Evolutionary conservation across 2,329 filamentous ascomycete genomes (phyloP).

Genomic region (Ophiobolus disseminans): DNA sequence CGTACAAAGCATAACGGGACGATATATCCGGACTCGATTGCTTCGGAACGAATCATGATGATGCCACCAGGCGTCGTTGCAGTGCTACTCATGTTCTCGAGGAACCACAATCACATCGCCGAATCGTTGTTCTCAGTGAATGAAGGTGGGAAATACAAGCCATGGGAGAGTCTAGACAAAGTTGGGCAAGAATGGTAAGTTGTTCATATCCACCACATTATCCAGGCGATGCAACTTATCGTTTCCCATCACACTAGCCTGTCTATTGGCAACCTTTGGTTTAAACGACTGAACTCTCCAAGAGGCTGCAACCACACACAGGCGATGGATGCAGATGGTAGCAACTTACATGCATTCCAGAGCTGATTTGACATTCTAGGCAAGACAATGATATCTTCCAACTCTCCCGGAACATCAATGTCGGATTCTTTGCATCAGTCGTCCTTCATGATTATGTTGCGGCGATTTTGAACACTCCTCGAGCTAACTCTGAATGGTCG

Average conservation of each 20-base stretch:
- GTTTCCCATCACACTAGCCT: too few species aligned
- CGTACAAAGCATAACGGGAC: constrained; percentile 70
- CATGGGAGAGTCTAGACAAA: constrained; percentile 67
- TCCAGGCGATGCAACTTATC: too few species aligned
- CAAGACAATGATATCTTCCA: constrained; percentile 44
- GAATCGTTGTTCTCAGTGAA: constrained; percentile 81
- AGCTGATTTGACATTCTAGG: constrained; percentile 10
- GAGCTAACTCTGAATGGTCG: constrained; percentile 77
- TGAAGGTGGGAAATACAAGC: constrained; percentile 76
- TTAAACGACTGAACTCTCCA: too few species aligned
- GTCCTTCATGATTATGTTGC: constrained; percentile 80
- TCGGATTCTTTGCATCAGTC: constrained; percentile 65
- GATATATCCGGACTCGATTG: constrained; percentile 72
- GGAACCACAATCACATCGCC: constrained; percentile 85
- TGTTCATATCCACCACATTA: too few species aligned
- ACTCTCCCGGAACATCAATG: constrained; percentile 67
- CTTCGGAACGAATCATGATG: constrained; percentile 68
- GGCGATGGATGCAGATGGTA: too few species aligned
- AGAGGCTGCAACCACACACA: too few species aligned
- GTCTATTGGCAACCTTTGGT: too few species aligned
- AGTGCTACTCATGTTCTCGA: constrained; percentile 70
- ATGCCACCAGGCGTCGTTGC: constrained; percentile 73
- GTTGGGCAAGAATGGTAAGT: constrained; percentile 45
- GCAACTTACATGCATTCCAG: too few species aligned
- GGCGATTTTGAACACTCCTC: constrained; percentile 75